These are phyloP conservation scores for Pseudonitzschia multiseries DNA, from an alignment of 108 stramenopile genomes.

Conservation along the genomic window DNA sequence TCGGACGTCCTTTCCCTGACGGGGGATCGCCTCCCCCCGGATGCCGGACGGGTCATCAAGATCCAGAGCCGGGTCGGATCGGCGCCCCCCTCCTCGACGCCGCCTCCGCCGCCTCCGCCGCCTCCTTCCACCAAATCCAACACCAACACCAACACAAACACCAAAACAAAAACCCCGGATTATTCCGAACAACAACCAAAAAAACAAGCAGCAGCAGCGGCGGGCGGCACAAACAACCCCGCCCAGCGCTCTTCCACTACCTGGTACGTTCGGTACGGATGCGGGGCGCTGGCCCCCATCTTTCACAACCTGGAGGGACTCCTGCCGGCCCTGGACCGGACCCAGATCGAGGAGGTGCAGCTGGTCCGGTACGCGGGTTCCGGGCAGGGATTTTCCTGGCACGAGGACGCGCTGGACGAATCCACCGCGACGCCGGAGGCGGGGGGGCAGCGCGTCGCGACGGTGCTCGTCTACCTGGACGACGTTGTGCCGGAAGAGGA, in stretches of 20 bases:
- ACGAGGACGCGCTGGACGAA: conserved; percentile 8
- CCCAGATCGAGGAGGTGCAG: background rate
- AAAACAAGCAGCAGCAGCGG: background rate
- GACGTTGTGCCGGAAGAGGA: background rate
- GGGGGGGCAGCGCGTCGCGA: conserved; percentile 4
- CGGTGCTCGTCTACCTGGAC: conserved; percentile 1
- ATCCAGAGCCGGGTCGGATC: background rate
- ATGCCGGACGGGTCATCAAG: conserved; percentile 4
- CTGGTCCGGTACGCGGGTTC: background rate
- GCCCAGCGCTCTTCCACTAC: background rate
- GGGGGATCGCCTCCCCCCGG: background rate
- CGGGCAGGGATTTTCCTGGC: conserved; percentile 3
- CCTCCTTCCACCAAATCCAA: too few relatives aligned
- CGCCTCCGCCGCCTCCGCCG: too few relatives aligned
- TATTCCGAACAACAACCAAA: too few relatives aligned
- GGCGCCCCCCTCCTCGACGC: background rate
- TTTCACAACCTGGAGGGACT: background rate
- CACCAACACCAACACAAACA: too few relatives aligned
- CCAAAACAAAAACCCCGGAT: too few relatives aligned
- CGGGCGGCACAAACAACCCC: background rate
- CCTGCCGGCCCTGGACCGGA: background rate
- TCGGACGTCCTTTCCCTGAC: background rate
- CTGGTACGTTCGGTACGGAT: conserved; percentile 5
- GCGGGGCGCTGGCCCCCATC: background rate
- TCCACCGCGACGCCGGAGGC: background rate